Evolutionary conservation across 2,329 filamentous ascomycete species (phyloP).

Genomic region (Penicillium vulpinum): DNA sequence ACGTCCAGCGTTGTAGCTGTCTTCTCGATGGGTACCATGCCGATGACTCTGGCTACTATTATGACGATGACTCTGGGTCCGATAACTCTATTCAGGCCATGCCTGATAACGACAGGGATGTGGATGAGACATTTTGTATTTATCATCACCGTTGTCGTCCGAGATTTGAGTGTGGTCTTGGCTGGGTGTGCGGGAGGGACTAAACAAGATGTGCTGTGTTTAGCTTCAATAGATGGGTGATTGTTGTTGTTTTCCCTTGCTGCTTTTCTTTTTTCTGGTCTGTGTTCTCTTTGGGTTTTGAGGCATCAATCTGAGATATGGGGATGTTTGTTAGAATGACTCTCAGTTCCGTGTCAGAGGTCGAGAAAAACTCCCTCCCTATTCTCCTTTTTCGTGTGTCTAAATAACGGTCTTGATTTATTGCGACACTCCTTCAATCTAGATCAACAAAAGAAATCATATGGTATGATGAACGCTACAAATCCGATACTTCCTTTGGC

Average conservation of each 20-base stretch:
- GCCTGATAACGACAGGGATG: background rate
- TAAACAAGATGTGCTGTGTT: background rate
- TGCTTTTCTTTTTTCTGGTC: background rate
- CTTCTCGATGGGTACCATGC: background rate
- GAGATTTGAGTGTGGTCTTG: background rate
- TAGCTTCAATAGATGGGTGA: background rate
- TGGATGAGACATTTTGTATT: background rate
- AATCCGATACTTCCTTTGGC: background rate
- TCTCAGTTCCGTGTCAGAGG: background rate
- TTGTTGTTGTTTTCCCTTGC: background rate
- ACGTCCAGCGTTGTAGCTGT: background rate
- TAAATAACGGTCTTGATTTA: background rate
- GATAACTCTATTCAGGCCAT: background rate
- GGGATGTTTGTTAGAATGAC: too few relatives aligned
- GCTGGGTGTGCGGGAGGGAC: constrained; percentile 7
- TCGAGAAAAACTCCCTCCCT: background rate
- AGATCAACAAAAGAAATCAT: background rate
- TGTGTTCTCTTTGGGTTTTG: background rate
- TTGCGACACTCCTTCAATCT: background rate
- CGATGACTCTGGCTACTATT: background rate
- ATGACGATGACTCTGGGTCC: background rate
- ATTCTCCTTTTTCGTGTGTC: background rate
- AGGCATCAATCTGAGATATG: background rate
- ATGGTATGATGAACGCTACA: background rate
- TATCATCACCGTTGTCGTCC: constrained; percentile 6